Conservation (phyloP, 768 basidiomycete species). For the Pleurotus cornucopiae region DNA sequence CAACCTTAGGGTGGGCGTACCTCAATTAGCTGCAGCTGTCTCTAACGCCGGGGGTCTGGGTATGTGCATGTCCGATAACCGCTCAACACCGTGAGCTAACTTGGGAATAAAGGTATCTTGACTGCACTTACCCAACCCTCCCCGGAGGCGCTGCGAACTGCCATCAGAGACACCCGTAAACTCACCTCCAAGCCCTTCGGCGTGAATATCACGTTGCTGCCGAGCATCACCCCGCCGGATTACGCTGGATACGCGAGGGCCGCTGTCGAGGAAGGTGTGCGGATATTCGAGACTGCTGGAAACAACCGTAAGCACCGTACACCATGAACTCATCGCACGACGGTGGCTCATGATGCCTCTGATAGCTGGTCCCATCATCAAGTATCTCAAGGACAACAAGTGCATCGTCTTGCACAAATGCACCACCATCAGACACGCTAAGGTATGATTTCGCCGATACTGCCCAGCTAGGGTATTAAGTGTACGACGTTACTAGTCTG, state of each 20-base stretch:
- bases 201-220: constrained; percentile 84
- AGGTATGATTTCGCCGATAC: constrained; percentile 36
- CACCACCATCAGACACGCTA: constrained; percentile 81
- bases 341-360: background rate
- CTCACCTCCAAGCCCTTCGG: constrained; percentile 76
- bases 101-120: constrained; percentile 51
- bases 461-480: too few relatives aligned
- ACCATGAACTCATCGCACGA: constrained; percentile 18
- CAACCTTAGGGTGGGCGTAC: constrained; percentile 68
- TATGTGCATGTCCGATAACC: constrained; percentile 19
- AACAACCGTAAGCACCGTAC: constrained; percentile 82
- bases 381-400: constrained; percentile 73
- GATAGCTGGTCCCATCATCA: constrained; percentile 72
- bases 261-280: constrained; percentile 84
- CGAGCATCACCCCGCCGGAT: constrained; percentile 86
- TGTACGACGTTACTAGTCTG: constrained; percentile 27
- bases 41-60: constrained; percentile 83
- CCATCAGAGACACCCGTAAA: constrained; percentile 73
- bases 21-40: constrained; percentile 69
- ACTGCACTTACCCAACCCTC: constrained; percentile 87
- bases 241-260: constrained; percentile 81
- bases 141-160: constrained; percentile 74
- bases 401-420: constrained; percentile 90
- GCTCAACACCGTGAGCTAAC: background rate
- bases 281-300: constrained; percentile 90